Percentiles rank a stretch among this genome's conserved stretches.
phyloP scores from a whole-genome alignment of 129 eudicot species.

The Lactuca sativa region DNA sequence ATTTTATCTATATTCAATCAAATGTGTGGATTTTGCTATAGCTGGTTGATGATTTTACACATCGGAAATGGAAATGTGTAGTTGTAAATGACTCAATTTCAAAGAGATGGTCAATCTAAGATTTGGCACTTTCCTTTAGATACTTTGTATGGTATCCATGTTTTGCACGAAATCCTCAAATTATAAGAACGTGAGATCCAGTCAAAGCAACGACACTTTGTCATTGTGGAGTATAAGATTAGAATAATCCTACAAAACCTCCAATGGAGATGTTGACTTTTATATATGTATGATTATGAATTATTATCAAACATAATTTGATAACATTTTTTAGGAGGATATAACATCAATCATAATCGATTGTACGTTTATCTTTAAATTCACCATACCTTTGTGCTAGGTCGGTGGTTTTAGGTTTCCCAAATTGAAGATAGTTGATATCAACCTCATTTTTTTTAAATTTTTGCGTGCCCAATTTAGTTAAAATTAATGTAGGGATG shows the following conservation, averaged over 20 bases:
- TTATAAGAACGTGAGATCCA: neutral
- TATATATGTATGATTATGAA: neutral
- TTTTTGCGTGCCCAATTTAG: neutral
- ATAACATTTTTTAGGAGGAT: neutral
- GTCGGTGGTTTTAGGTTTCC: conserved; percentile 6
- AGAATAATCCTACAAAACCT: neutral
- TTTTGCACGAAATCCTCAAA: neutral
- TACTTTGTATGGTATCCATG: neutral
- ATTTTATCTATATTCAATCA: neutral
- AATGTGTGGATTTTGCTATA: neutral
- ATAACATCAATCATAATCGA: neutral
- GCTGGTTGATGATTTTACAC: neutral
- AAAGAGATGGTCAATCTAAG: neutral
- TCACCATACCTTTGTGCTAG: conserved; percentile 2
- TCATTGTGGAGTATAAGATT: neutral
- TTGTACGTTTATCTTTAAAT: neutral
- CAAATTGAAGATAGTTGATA: neutral
- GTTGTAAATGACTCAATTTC: neutral
- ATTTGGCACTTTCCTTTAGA: neutral
- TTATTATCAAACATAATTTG: neutral
- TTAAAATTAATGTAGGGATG: neutral
- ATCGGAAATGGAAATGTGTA: neutral
- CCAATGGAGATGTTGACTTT: neutral
- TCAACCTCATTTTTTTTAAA: neutral
- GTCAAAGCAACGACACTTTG: neutral